These are phyloP conservation scores for Sporopachydermia lactativora DNA, from an alignment of 805 yeast genomes.

Conservation along the genomic window DNA sequence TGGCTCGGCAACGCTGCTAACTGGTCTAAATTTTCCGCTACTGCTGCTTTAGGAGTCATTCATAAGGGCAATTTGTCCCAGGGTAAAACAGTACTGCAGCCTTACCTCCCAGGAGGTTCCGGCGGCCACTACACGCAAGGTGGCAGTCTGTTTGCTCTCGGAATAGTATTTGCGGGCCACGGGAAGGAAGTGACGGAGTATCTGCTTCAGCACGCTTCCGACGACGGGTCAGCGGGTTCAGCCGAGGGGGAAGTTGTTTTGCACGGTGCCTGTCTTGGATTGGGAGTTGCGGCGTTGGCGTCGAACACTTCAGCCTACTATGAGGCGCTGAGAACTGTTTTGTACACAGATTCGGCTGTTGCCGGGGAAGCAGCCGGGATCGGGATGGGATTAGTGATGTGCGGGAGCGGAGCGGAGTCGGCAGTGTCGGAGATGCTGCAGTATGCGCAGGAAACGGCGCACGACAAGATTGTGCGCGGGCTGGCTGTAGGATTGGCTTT, in stretches of 20 bases:
- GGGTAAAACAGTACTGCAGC: slow-evolving; percentile 75
- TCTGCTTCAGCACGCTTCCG: slow-evolving; percentile 57
- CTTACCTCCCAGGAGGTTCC: slow-evolving; percentile 73
- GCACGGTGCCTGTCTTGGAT: slow-evolving; percentile 93
- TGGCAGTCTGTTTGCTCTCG: slow-evolving; percentile 87
- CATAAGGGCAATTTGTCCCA: slow-evolving; percentile 90
- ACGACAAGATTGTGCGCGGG: slow-evolving; percentile 91
- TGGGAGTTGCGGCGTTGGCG: slow-evolving; percentile 96
- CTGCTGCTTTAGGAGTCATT: slow-evolving; percentile 95
- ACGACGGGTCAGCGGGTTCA: slow-evolving; percentile 29
- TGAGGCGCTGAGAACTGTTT: slow-evolving; percentile 69
- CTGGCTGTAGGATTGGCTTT: slow-evolving; percentile 81
- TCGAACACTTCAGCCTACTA: slow-evolving; percentile 59
- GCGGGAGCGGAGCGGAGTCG: slow-evolving; percentile 68
- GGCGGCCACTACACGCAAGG: slow-evolving; percentile 87
- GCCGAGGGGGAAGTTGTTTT: slow-evolving; percentile 69
- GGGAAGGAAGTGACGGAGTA: slow-evolving; percentile 72
- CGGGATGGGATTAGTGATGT: slow-evolving; percentile 91
- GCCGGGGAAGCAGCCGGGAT: slow-evolving; percentile 96
- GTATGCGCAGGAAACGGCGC: slow-evolving; percentile 91
- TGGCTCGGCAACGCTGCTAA: slow-evolving; percentile 97
- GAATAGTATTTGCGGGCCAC: slow-evolving; percentile 91
- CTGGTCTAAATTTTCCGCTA: slow-evolving; percentile 96
- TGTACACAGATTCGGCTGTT: slow-evolving; percentile 82
- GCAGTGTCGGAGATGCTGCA: slow-evolving; percentile 70